These are phyloP conservation scores for Rhododendron kiyosumense DNA, from an alignment of 148 eudicot genomes.

Conservation along the genomic window DNA sequence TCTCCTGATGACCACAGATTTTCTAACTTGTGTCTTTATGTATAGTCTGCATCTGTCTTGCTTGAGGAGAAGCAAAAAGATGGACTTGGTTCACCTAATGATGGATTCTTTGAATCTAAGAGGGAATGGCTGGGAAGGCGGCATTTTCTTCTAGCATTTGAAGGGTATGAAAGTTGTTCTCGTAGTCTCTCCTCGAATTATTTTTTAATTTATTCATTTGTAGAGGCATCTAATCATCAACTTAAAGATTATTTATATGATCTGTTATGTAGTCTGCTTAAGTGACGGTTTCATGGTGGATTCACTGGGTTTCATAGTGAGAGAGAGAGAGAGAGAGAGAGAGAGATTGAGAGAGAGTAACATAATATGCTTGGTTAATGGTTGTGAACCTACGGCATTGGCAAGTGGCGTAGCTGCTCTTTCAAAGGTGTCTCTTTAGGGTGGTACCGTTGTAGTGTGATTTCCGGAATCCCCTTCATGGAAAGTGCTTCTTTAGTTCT, in stretches of 20 bases:
- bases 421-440: background rate
- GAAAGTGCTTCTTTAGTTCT: background rate
- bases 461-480: background rate
- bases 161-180: constrained; percentile 52
- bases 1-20: background rate
- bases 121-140: constrained; percentile 95
- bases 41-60: constrained; percentile 71
- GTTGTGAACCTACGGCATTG: background rate
- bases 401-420: background rate
- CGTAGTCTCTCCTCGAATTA: background rate
- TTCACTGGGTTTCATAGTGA: background rate
- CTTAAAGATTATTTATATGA: background rate
- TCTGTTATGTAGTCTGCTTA: background rate
- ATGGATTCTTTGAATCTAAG: constrained; percentile 86
- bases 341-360: no score
- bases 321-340: no score
- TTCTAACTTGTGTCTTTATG: constrained; percentile 12
- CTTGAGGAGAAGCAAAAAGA: constrained; percentile 81
- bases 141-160: constrained; percentile 78
- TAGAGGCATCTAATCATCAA: background rate
- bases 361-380: background rate
- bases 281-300: background rate
- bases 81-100: constrained; percentile 52
- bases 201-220: background rate
- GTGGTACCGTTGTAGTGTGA: background rate